Percentiles rank a stretch among this genome's conserved stretches.
These are phyloP conservation scores for Trametes gibbosa DNA, from an alignment of 768 basidiomycete genomes.

Conservation along the genomic window DNA sequence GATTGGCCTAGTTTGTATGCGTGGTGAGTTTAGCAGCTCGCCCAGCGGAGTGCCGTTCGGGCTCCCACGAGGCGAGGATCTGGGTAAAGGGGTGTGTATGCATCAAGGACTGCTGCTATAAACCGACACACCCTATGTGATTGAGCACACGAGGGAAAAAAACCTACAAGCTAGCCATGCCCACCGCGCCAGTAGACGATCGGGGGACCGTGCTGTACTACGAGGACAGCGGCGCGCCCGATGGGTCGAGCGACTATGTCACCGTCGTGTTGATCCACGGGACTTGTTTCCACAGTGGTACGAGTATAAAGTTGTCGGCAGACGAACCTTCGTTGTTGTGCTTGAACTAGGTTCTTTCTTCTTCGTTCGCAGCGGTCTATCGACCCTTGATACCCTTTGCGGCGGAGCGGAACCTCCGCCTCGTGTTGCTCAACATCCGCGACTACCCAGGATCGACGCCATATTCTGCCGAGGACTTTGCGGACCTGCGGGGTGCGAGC, in stretches of 20 bases:
- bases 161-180: not conserved
- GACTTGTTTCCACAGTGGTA: conserved; percentile 20
- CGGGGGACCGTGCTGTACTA: conserved; percentile 18
- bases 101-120: too few relatives aligned
- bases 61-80: too few relatives aligned
- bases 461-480: conserved; percentile 20
- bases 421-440: conserved; percentile 25
- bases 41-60: too few relatives aligned
- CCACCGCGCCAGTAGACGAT: conserved; percentile 15
- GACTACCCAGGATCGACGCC: conserved; percentile 28
- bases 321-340: too few relatives aligned
- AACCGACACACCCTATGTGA: too few relatives aligned
- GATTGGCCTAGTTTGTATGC: too few relatives aligned
- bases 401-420: conserved; percentile 19
- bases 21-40: too few relatives aligned
- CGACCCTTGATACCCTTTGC: conserved; percentile 20
- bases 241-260: conserved; percentile 2
- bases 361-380: conserved; percentile 10
- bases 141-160: too few relatives aligned
- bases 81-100: too few relatives aligned
- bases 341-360: not conserved
- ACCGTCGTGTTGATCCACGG: conserved; percentile 19
- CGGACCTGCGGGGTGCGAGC: not conserved
- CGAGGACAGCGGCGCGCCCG: conserved; percentile 19
- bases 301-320: not conserved